These are phyloP conservation scores for Didymella segeticola DNA, from an alignment of 2,329 filamentous ascomycete genomes.

Conservation along the genomic window DNA sequence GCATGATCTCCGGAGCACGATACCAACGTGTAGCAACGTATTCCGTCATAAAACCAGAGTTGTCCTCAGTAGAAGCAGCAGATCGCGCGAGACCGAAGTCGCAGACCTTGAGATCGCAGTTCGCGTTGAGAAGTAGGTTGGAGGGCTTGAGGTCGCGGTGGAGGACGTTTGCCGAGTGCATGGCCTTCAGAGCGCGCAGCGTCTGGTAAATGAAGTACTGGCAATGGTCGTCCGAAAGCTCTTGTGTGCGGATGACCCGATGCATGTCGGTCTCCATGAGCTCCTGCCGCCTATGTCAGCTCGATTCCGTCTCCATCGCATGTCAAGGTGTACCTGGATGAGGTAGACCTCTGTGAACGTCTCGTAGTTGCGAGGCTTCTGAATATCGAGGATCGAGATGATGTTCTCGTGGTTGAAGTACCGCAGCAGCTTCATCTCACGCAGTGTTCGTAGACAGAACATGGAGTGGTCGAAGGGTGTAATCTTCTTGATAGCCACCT, in stretches of 20 bases:
- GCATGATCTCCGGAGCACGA: conserved; percentile 98
- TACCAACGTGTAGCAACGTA: conserved; percentile 99
- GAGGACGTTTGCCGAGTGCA: conserved; percentile 98
- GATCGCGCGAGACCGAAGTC: conserved; percentile 97
- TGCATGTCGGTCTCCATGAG: conserved; percentile 99
- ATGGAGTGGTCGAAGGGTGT: conserved; percentile 99
- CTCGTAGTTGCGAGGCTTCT: conserved; percentile 96
- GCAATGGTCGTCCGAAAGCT: conserved; percentile 98
- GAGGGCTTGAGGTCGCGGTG: conserved; percentile 98
- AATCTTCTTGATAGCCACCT: conserved; percentile 99
- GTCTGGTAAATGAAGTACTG: conserved; percentile 99
- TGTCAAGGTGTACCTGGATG: conserved; percentile 73
- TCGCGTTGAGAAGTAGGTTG: conserved; percentile 95
- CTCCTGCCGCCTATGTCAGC: conserved; percentile 65
- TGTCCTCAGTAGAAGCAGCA: conserved; percentile 96
- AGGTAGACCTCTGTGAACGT: conserved; percentile 97
- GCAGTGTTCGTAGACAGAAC: conserved; percentile 95
- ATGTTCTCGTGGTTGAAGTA: conserved; percentile 99
- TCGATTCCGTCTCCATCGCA: background rate
- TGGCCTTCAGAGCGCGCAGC: conserved; percentile 93
- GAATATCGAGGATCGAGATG: conserved; percentile 98
- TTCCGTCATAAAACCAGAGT: conserved; percentile 99
- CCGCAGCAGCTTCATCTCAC: conserved; percentile 98
- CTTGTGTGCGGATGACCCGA: conserved; percentile 96
- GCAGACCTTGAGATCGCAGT: conserved; percentile 98